Evolutionary conservation across 176 grass and related monocot species (phyloP).

Genomic region (Oryza brachyantha): DNA sequence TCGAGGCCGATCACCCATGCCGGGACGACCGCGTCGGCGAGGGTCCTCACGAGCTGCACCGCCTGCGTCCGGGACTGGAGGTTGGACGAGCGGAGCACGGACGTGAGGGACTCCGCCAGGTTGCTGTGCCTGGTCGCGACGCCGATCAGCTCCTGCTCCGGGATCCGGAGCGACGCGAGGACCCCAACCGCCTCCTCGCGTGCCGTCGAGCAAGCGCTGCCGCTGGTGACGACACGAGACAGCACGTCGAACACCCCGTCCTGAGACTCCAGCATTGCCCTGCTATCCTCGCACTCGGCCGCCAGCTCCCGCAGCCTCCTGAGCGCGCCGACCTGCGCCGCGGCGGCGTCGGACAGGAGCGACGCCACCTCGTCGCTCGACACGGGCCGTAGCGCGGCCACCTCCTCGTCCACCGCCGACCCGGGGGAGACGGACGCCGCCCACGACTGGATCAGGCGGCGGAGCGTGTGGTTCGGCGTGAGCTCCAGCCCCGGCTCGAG

Average conservation of each 20-base stretch:
- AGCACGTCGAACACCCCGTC: conserved; percentile 39
- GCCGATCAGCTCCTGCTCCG: conserved; percentile 46
- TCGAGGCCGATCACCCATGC: conserved; percentile 38
- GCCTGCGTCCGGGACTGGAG: conserved; percentile 50
- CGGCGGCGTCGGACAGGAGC: conserved; percentile 40
- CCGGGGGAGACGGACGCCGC: conserved; percentile 43
- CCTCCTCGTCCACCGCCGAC: conserved; percentile 25
- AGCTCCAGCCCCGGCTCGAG: conserved; percentile 46
- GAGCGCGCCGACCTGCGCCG: conserved; percentile 37
- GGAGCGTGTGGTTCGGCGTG: conserved; percentile 95
- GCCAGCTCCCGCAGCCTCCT: conserved; percentile 45
- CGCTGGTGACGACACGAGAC: conserved; percentile 30
- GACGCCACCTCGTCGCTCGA: conserved; percentile 11
- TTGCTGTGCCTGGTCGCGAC: conserved; percentile 37
- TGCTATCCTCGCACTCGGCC: conserved; percentile 31
- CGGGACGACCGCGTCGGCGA: conserved; percentile 43
- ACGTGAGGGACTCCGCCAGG: conserved; percentile 48
- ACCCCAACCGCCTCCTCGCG: conserved; percentile 66
- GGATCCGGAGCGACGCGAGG: conserved; percentile 62
- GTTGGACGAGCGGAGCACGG: conserved; percentile 52
- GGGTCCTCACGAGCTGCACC: conserved; percentile 46
- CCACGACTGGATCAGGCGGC: conserved; percentile 88
- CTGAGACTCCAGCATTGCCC: conserved; percentile 38
- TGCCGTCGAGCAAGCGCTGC: conserved; percentile 24
- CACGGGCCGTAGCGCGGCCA: conserved; percentile 24